Percentiles rank a stretch among this genome's conserved stretches.
Evolutionary conservation across 371 early-diverging fungal genomes (phyloP).

Genomic region (Mucor piriformis): DNA sequence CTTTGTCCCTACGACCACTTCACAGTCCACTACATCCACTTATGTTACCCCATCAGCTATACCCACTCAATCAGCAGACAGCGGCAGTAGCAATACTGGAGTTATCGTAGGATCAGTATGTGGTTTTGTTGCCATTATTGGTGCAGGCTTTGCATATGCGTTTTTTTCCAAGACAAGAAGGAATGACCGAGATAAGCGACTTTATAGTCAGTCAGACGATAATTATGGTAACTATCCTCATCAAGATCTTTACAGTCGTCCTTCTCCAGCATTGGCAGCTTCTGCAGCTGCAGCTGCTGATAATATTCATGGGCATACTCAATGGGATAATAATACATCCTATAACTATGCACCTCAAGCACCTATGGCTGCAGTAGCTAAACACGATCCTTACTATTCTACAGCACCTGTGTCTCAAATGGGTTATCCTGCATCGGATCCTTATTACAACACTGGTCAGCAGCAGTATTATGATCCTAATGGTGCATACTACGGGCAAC

Average conservation of each 20-base stretch:
- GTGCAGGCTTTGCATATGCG: conserved; percentile 43
- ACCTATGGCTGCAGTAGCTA: conserved; percentile 14
- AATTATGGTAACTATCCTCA: conserved; percentile 4
- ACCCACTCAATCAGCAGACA: background rate
- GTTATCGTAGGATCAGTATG: conserved; percentile 48
- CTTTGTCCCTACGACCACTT: background rate
- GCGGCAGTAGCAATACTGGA: conserved; percentile 28
- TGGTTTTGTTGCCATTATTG: conserved; percentile 43
- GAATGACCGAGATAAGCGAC: conserved; percentile 33
- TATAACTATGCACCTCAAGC: conserved; percentile 15
- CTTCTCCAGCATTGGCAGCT: conserved; percentile 39
- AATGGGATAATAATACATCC: conserved; percentile 1
- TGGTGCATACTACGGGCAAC: conserved; percentile 6
- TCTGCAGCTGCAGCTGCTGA: conserved; percentile 28
- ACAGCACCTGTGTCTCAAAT: conserved; percentile 13
- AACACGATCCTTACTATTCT: conserved; percentile 20
- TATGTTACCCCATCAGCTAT: background rate
- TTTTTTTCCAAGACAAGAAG: conserved; percentile 40
- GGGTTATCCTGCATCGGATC: conserved; percentile 4
- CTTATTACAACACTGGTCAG: conserved; percentile 9
- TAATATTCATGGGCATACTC: background rate
- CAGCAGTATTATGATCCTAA: conserved; percentile 22
- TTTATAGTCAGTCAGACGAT: conserved; percentile 27
- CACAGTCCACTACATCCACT: background rate
- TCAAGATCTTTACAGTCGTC: conserved; percentile 21